These are phyloP conservation scores for Myxozyma neotropica DNA, from an alignment of 805 yeast species.

Conservation along the genomic window DNA sequence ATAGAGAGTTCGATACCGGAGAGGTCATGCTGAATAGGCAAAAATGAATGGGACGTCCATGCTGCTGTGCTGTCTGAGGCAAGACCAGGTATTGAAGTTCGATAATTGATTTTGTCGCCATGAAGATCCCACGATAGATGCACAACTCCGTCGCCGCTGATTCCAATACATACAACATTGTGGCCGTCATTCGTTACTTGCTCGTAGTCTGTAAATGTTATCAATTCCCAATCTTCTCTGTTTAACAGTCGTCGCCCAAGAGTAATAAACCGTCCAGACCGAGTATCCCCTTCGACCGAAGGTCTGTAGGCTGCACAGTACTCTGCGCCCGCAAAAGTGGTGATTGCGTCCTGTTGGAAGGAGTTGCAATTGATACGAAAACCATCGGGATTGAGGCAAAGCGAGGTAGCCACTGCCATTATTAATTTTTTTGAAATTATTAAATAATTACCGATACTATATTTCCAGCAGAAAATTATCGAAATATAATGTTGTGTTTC, in stretches of 20 bases:
- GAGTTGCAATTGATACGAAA: constrained; percentile 35
- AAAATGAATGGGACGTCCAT: constrained; percentile 4
- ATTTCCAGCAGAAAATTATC: no score
- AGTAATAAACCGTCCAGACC: constrained; percentile 6
- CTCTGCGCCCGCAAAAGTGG: constrained; percentile 29
- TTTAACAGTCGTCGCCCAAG: constrained; percentile 29
- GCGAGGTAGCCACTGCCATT: not conserved
- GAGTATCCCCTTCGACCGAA: constrained; percentile 1
- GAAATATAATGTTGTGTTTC: no score
- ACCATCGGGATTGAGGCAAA: constrained; percentile 29
- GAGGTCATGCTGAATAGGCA: constrained; percentile 4
- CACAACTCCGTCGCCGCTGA: constrained; percentile 37
- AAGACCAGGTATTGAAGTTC: constrained; percentile 20
- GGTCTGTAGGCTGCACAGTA: constrained; percentile 26
- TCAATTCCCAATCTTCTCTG: constrained; percentile 24
- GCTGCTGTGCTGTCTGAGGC: not conserved
- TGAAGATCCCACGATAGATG: constrained; percentile 38
- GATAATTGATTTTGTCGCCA: constrained; percentile 34
- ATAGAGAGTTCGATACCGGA: constrained; percentile 19
- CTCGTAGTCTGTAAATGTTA: constrained; percentile 31
- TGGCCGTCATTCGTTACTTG: constrained; percentile 37
- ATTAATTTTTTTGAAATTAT: not conserved
- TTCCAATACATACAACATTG: constrained; percentile 36
- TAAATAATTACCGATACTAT: no score
- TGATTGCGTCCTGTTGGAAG: constrained; percentile 36